These are phyloP conservation scores for Populus euphratica DNA, from an alignment of 345 rosid species.

Conservation along the genomic window DNA sequence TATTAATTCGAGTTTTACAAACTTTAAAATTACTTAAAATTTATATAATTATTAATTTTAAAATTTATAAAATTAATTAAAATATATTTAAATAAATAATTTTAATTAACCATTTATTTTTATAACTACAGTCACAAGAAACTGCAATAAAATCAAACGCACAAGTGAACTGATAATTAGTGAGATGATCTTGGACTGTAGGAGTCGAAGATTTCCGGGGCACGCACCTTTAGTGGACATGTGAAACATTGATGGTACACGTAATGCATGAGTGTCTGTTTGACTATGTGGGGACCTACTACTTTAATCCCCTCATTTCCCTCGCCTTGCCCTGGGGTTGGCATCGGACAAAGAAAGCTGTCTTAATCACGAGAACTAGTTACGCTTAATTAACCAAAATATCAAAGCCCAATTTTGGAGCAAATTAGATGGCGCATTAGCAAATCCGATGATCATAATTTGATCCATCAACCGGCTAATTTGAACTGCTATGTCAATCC, in stretches of 20 bases:
- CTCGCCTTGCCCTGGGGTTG: too few species aligned
- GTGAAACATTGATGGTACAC: neutral
- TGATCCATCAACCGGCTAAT: neutral
- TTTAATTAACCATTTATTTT: too few species aligned
- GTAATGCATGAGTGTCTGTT: neutral
- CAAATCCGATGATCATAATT: neutral
- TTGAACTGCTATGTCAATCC: neutral
- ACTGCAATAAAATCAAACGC: too few species aligned
- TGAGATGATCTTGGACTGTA: neutral
- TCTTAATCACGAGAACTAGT: neutral
- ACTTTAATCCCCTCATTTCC: neutral
- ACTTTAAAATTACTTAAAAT: rapidly evolving
- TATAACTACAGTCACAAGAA: too few species aligned
- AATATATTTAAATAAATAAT: too few species aligned
- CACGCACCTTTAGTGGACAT: neutral
- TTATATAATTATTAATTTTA: too few species aligned
- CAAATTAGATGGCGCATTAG: neutral
- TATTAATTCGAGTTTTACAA: rapidly evolving
- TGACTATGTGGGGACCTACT: neutral
- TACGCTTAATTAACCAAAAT: too few species aligned
- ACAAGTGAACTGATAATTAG: neutral
- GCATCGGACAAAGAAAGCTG: neutral
- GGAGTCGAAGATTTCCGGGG: neutral
- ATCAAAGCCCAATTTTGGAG: neutral
- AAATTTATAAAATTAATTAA: too few species aligned